Evolutionary conservation across 345 rosid species (phyloP).

Genomic region (Citrus trifoliata): DNA sequence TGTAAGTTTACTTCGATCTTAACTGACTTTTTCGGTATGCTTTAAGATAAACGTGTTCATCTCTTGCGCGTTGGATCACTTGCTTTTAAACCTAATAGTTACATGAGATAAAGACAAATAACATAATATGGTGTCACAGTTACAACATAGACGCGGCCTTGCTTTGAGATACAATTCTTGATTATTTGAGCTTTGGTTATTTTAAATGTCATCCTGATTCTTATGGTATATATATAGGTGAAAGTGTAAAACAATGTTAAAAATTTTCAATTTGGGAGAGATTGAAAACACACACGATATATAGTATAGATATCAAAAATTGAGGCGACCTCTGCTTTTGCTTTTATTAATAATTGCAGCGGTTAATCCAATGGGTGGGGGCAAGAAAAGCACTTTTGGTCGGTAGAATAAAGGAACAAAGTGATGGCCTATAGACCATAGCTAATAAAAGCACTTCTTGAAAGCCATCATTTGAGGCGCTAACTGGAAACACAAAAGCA

Average conservation of each 20-base stretch:
- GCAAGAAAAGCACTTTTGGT: neutral
- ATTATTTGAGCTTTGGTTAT: neutral
- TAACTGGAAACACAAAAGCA: neutral
- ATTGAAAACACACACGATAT: neutral
- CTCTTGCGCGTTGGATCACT: no score
- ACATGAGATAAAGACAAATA: no score
- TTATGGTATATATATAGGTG: neutral
- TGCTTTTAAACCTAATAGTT: no score
- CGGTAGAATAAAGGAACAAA: neutral
- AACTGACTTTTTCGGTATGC: no score
- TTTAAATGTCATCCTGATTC: neutral
- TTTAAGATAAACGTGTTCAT: no score
- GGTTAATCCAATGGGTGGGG: constrained; percentile 10
- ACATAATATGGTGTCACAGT: no score
- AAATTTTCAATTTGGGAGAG: neutral
- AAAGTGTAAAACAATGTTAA: neutral
- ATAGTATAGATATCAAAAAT: neutral
- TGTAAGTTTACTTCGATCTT: no score
- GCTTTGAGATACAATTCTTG: neutral
- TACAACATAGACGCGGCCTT: neutral
- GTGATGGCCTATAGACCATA: neutral
- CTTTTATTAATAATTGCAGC: neutral
- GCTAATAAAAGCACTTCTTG: neutral
- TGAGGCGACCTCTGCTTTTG: neutral
- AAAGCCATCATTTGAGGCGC: constrained; percentile 18